Conservation (phyloP, 2,329 filamentous ascomycete genomes). For the Fonsecaea monophora region DNA sequence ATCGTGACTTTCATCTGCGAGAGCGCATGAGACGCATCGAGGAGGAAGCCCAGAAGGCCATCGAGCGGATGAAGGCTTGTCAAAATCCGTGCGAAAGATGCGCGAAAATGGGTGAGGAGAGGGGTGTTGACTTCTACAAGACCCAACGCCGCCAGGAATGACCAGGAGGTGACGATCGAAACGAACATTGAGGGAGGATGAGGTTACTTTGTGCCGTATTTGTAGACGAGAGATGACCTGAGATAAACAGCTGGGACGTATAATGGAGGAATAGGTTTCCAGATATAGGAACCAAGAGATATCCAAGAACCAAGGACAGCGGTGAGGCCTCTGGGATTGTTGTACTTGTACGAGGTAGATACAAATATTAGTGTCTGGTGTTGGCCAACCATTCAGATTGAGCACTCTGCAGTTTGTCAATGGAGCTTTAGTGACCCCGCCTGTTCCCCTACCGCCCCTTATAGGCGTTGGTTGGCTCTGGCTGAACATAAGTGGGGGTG, state of each 20-base stretch:
- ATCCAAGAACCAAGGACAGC: neutral
- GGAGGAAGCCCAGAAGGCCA: slow-evolving; percentile 32
- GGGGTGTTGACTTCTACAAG: neutral
- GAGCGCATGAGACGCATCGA: slow-evolving; percentile 37
- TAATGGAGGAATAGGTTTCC: neutral
- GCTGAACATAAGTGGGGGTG: neutral
- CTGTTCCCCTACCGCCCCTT: neutral
- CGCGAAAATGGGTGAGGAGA: neutral
- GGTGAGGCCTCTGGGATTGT: neutral
- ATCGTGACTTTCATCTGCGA: slow-evolving; percentile 41
- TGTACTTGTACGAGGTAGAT: neutral
- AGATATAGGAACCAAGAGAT: neutral
- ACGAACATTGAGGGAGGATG: neutral
- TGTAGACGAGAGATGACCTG: neutral
- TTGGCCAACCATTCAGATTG: neutral
- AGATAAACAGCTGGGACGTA: neutral
- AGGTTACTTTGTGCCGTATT: neutral
- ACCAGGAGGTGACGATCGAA: neutral
- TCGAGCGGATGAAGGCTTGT: slow-evolving; percentile 13
- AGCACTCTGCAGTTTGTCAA: neutral
- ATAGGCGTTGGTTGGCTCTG: neutral
- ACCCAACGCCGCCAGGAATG: neutral
- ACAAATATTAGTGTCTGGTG: neutral
- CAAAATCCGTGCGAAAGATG: neutral
- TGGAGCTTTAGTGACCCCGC: neutral